Evolutionary conservation across 495 filamentous ascomycete genomes (phyloP).

Genomic region (Aspergillus indologenus): DNA sequence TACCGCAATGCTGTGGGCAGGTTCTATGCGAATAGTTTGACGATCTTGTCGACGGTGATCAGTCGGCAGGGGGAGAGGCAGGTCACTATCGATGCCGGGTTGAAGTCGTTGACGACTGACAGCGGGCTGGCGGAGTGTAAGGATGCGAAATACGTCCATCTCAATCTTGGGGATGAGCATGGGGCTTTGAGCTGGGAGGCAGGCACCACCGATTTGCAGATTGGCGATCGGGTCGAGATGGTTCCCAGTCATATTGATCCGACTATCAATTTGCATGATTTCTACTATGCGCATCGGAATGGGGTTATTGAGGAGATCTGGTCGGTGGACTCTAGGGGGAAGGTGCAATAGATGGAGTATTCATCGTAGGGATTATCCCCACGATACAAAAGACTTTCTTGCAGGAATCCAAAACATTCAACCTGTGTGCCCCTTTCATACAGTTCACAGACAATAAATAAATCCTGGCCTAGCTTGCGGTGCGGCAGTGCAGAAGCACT

Average conservation of each 20-base stretch:
- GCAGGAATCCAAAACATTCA: too few species aligned
- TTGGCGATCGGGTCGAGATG: constrained; percentile 39
- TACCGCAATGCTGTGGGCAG: constrained; percentile 39
- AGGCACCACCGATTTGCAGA: constrained; percentile 20
- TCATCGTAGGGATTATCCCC: too few species aligned
- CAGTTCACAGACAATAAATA: too few species aligned
- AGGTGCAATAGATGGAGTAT: constrained; percentile 39
- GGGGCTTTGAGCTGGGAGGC: constrained; percentile 34
- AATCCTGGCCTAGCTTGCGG: too few species aligned
- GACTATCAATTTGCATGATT: constrained; percentile 38
- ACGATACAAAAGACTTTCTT: too few species aligned
- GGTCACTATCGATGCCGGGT: constrained; percentile 35
- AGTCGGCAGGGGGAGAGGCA: constrained; percentile 32
- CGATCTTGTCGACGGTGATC: constrained; percentile 33
- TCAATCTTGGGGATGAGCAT: constrained; percentile 38
- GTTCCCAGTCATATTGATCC: constrained; percentile 41
- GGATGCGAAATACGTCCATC: constrained; percentile 30
- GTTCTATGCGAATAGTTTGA: constrained; percentile 37
- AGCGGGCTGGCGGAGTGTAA: constrained; percentile 39
- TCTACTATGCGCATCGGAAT: constrained; percentile 34
- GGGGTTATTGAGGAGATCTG: constrained; percentile 38
- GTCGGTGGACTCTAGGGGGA: constrained; percentile 38
- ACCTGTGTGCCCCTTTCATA: too few species aligned
- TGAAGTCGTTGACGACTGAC: constrained; percentile 40
- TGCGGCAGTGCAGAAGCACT: too few species aligned